Evolutionary conservation across 2,329 filamentous ascomycete species (phyloP), one percentile per base, ranked within the genome.

Genomic region (Albifimbria verrucaria): DNA sequence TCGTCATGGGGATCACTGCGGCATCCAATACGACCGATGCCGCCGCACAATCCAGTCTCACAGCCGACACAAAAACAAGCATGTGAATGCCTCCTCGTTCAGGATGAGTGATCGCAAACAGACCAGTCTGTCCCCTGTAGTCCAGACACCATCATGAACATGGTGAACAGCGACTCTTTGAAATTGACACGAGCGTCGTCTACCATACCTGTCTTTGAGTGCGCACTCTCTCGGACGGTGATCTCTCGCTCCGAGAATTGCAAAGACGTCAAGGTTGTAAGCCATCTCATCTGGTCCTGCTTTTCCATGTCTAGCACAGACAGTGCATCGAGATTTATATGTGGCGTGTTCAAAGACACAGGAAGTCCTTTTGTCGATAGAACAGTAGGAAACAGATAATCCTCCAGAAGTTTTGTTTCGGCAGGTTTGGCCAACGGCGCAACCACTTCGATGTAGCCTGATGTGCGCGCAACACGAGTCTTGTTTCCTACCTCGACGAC

Each of bases 141-240:
- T 2, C 77, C 77, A 0, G 76, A 70, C 3, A 70, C 61, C 22
- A 76, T 54, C 72, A 74, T 76, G 57, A 77, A 75, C 60, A 80
- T 72, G 28, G 71, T 72, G 53, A 75, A 75, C 11, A 80, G 50
- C 0, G 76, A 74, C 53, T 79, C 74, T 55, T 80, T 80, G 62
- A 80, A 75, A 58, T 77, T 74, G 49, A 76, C 59, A 0, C 75
- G 69, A 3, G 64, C 52, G 3, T 73, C 66, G 1, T 62, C 41
- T 5, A 65, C 54, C 17, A 69, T 58, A n/a, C 57, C 56, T 20
- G 53, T 57, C 1, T 54, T 54, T 17, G 52, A 51, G 12, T 62
- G 53, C 4, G 58, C 51, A 2, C 58, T 52, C 1, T 70, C 62
- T 3, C 75, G 71, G 1, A 74, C 50, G 3, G 49, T 51, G 51